A percentile compares a stretch with the other conserved stretches of the same genome.
phyloP scores from a whole-genome alignment of 805 yeast species.

The Metschnikowia aberdeeniae region DNA sequence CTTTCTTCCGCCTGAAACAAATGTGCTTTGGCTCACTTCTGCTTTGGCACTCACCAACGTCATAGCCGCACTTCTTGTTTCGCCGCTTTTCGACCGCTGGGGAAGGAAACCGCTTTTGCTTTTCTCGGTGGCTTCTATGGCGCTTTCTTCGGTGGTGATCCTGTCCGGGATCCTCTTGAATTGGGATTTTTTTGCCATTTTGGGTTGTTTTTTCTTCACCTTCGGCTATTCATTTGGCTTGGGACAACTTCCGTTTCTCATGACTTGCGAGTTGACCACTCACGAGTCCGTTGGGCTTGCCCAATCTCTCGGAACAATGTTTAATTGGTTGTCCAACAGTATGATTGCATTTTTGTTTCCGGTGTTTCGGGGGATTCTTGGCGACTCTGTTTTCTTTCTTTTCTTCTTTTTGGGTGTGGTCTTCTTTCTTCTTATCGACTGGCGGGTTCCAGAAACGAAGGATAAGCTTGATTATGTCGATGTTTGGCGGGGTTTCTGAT shows the following conservation, averaged over 20 bases:
- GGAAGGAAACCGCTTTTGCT: conserved; percentile 27
- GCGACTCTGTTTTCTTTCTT: conserved; percentile 28
- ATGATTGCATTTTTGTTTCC: conserved; percentile 33
- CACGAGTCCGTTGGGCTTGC: conserved; percentile 32
- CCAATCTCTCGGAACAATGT: conserved; percentile 32
- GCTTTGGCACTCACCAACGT: conserved; percentile 19
- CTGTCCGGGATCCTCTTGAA: conserved; percentile 22
- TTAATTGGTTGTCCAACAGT: conserved; percentile 35
- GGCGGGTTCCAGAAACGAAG: conserved; percentile 33
- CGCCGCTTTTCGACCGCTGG: conserved; percentile 18
- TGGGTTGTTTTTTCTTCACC: conserved; percentile 30
- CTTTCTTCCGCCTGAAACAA: conserved; percentile 12
- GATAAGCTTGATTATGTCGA: conserved; percentile 23
- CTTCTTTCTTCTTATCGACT: conserved; percentile 19
- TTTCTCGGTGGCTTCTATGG: conserved; percentile 22
- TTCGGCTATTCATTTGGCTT: conserved; percentile 33
- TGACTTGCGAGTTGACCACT: conserved; percentile 33
- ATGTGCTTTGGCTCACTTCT: conserved; percentile 17
- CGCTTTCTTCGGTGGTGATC: conserved; percentile 22
- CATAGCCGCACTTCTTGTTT: conserved; percentile 13
- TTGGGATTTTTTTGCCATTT: conserved; percentile 19
- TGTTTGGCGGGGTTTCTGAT: conserved; percentile 23
- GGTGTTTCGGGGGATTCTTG: conserved; percentile 20
- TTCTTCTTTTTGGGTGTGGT: conserved; percentile 21
- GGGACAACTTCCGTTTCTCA: conserved; percentile 37